Evolutionary conservation across 768 basidiomycete species (phyloP).

Genomic region (Cytidiella melzeri): DNA sequence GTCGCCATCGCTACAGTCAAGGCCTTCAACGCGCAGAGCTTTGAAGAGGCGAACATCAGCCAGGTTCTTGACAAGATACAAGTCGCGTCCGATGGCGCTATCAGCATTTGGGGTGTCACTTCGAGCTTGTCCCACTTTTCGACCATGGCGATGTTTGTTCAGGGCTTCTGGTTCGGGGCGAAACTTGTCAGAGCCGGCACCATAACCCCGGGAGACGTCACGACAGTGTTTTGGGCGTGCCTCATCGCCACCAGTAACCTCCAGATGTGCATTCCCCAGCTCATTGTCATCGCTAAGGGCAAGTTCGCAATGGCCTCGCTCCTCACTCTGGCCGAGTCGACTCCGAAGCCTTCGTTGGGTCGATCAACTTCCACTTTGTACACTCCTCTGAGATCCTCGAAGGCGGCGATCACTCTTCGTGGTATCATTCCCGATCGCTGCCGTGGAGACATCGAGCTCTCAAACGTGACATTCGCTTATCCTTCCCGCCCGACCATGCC

Average conservation of each 20-base stretch:
- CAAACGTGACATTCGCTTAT: slow-evolving; percentile 61
- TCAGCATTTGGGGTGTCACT: slow-evolving; percentile 71
- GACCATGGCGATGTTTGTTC: slow-evolving; percentile 89
- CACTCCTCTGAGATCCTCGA: slow-evolving; percentile 11
- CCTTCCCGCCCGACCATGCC: slow-evolving; percentile 61
- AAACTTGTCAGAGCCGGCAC: slow-evolving; percentile 79
- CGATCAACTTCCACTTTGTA: slow-evolving; percentile 11
- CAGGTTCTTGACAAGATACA: slow-evolving; percentile 41
- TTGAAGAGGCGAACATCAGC: slow-evolving; percentile 46
- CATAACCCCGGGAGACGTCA: slow-evolving; percentile 68
- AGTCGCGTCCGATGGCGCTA: slow-evolving; percentile 44
- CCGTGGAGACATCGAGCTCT: slow-evolving; percentile 62
- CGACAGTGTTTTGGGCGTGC: slow-evolving; percentile 98
- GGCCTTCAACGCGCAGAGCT: slow-evolving; percentile 73
- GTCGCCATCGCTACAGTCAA: slow-evolving; percentile 85
- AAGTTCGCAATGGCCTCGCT: slow-evolving; percentile 75
- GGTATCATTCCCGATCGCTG: slow-evolving; percentile 63
- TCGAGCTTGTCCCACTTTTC: slow-evolving; percentile 70
- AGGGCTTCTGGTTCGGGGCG: slow-evolving; percentile 94
- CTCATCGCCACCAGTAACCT: slow-evolving; percentile 84
- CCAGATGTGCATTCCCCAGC: slow-evolving; percentile 80
- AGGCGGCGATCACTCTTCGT: slow-evolving; percentile 32
- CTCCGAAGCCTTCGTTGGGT: slow-evolving; percentile 5
- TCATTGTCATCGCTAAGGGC: slow-evolving; percentile 74
- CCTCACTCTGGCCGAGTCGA: slow-evolving; percentile 48